A percentile compares a stretch with the other conserved stretches of the same genome.
Conservation (phyloP, 306 rosid genomes). For the Acacia melanoxylon region DNA sequence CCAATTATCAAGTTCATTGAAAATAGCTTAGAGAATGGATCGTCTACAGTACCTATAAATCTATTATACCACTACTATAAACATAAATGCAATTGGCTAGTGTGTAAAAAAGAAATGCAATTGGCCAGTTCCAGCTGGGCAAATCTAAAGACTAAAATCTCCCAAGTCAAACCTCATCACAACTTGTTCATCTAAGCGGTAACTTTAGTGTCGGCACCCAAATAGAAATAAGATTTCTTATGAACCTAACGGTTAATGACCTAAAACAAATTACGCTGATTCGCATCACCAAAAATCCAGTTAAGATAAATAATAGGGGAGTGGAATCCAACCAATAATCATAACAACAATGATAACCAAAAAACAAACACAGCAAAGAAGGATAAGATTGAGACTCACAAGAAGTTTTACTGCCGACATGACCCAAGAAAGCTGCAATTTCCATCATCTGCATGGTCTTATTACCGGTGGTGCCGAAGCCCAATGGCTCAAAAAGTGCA, state of each 20-base stretch:
- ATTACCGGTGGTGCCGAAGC: conserved; percentile 89
- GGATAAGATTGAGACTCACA: conserved; percentile 47
- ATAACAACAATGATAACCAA: not conserved
- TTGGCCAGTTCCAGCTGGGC: not conserved
- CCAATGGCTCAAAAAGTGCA: conserved; percentile 62
- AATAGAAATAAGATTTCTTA: not conserved
- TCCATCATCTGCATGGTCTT: conserved; percentile 80
- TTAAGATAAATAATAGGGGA: not conserved
- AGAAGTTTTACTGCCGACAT: conserved; percentile 83
- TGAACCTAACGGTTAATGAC: not conserved
- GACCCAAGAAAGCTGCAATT: conserved; percentile 85
- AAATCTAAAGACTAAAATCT: not conserved
- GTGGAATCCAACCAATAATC: not conserved
- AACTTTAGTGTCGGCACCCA: not conserved
- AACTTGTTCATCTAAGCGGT: not conserved
- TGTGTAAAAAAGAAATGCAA: not conserved
- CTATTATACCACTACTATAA: not conserved
- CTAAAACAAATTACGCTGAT: not conserved
- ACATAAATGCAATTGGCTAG: not conserved
- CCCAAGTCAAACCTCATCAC: not conserved
- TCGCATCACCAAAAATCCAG: not conserved
- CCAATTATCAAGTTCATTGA: conserved; percentile 9
- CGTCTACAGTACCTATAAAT: conserved; percentile 5
- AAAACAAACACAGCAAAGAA: not conserved
- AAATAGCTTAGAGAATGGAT: not conserved